Evolutionary conservation across 345 rosid species (phyloP).

Genomic region (Melaleuca quinquenervia): DNA sequence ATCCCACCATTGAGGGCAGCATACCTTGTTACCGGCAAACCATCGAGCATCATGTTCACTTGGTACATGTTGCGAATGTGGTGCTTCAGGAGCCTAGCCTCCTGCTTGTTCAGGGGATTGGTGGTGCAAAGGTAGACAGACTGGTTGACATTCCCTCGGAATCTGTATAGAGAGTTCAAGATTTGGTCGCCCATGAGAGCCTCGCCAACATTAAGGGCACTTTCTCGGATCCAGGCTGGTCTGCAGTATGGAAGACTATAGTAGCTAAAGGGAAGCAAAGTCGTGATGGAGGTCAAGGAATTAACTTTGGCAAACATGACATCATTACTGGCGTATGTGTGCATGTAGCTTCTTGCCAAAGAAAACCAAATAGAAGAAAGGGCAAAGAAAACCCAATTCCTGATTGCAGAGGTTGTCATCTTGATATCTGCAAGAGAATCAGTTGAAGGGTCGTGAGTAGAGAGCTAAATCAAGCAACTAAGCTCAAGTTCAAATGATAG

Average conservation of each 20-base stretch:
- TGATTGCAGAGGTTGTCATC: not conserved
- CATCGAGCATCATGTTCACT: conserved; percentile 5
- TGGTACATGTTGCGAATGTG: not conserved
- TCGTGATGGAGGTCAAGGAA: conserved; percentile 79
- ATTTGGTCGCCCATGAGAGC: conserved; percentile 7
- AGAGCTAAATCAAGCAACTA: not conserved
- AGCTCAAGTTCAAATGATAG: not conserved
- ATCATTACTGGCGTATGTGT: conserved; percentile 45
- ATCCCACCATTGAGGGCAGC: not conserved
- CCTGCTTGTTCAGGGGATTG: not conserved
- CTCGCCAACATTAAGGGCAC: not conserved
- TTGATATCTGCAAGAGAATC: not conserved
- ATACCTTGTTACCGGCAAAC: not conserved
- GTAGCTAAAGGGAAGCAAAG: conserved; percentile 78
- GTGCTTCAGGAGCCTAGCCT: not conserved
- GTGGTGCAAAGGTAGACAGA: conserved; percentile 8
- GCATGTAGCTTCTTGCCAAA: conserved; percentile 79
- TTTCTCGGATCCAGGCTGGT: not conserved
- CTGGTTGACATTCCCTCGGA: conserved; percentile 1
- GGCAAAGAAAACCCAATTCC: conserved; percentile 16
- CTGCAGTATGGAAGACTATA: conserved; percentile 48
- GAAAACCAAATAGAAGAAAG: conserved; percentile 56
- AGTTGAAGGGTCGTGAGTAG: not conserved
- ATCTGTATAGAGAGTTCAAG: not conserved
- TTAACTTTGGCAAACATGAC: conserved; percentile 52